Evolutionary conservation across 345 rosid genomes (phyloP).

Genomic region (Murraya paniculata): DNA sequence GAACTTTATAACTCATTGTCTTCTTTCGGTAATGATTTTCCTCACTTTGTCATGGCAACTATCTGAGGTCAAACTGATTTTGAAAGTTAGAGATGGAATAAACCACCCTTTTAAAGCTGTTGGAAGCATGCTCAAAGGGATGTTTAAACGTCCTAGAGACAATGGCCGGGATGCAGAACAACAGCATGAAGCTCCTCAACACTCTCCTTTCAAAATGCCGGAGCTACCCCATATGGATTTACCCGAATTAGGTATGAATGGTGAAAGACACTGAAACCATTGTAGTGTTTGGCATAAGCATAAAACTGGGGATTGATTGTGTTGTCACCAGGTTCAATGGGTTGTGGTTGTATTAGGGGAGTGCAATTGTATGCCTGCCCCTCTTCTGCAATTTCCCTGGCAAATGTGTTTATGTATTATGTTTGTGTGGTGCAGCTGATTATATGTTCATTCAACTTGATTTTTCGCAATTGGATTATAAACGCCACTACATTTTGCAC

Average conservation of each 20-base stretch:
- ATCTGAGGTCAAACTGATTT: conserved; percentile 64
- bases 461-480: not conserved
- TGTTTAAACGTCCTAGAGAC: conserved; percentile 25
- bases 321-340: not conserved
- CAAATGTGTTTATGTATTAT: not conserved
- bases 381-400: not conserved
- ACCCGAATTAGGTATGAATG: conserved; percentile 30
- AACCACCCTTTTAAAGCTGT: conserved; percentile 64
- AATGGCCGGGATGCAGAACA: conserved; percentile 9
- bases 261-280: conserved; percentile 17
- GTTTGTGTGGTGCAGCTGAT: not conserved
- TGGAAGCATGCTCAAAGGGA: conserved; percentile 43
- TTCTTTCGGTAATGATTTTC: conserved; percentile 62
- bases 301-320: not conserved
- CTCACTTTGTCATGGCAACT: conserved; percentile 74
- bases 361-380: not conserved
- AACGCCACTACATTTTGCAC: not conserved
- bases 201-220: conserved; percentile 34
- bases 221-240: conserved; percentile 45
- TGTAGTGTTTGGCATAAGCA: not conserved
- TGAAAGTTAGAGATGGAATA: conserved; percentile 53
- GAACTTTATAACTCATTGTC: conserved; percentile 64
- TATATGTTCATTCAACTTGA: not conserved
- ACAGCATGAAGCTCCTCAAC: conserved; percentile 12
- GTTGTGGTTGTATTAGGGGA: not conserved